Percentiles rank a stretch among this genome's conserved stretches.
Evolutionary conservation across 805 yeast species (phyloP).

Genomic region (Sugiyamaella americana): DNA sequence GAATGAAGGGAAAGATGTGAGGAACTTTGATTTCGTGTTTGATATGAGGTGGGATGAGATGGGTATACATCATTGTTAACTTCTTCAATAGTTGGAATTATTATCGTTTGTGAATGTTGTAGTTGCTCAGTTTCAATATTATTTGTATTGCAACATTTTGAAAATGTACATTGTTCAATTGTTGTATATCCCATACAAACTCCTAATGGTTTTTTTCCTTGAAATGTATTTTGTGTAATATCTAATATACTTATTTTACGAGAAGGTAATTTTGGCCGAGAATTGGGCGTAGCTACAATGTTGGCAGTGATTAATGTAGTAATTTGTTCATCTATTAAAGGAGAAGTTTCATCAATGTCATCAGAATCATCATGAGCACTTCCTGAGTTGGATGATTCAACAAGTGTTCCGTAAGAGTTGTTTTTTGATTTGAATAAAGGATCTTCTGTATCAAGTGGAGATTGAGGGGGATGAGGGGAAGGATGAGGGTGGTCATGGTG

Average conservation of each 20-base stretch:
- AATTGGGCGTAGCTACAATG: no score
- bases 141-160: not conserved
- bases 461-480: not conserved
- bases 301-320: not conserved
- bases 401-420: not conserved
- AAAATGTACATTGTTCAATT: constrained; percentile 16
- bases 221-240: constrained; percentile 12
- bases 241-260: constrained; percentile 15
- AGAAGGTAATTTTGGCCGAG: not conserved
- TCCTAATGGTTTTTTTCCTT: constrained; percentile 33
- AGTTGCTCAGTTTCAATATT: not conserved
- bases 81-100: not conserved
- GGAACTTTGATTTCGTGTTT: not conserved
- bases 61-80: not conserved
- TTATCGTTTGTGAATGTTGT: not conserved
- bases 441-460: not conserved
- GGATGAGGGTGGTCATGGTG: not conserved
- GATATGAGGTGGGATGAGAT: not conserved
- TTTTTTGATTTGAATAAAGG: no score
- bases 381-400: not conserved
- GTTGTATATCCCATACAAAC: constrained; percentile 44
- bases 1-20: constrained; percentile 10
- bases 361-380: not conserved
- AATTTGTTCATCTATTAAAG: not conserved
- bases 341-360: not conserved